These are phyloP conservation scores for Dorcoceras hygrometricum DNA, from an alignment of 257 asterid genomes.

Conservation along the genomic window DNA sequence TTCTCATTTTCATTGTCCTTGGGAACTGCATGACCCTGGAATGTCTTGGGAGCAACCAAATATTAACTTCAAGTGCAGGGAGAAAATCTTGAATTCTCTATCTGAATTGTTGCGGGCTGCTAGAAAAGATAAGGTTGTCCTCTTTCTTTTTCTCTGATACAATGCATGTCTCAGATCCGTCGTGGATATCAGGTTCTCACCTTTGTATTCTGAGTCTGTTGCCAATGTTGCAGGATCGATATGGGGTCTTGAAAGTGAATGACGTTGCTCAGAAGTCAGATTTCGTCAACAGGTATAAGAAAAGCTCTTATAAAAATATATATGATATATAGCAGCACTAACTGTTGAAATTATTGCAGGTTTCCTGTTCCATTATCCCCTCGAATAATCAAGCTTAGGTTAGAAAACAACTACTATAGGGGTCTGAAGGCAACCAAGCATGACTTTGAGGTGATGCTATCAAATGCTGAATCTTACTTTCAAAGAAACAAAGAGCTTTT, in stretches of 20 bases:
- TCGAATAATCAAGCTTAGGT: conserved; percentile 55
- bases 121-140: conserved; percentile 55
- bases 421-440: conserved; percentile 54
- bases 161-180: not conserved
- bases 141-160: conserved; percentile 12
- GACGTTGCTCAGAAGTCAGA: conserved; percentile 60
- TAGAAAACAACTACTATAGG: conserved; percentile 70
- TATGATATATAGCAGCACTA: not conserved
- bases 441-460: conserved; percentile 61
- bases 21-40: conserved; percentile 83
- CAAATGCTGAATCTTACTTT: conserved; percentile 57
- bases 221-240: conserved; percentile 59
- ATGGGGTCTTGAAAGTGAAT: conserved; percentile 60
- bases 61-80: conserved; percentile 39
- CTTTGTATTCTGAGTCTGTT: conserved; percentile 21
- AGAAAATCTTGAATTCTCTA: conserved; percentile 40
- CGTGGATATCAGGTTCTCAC: not conserved
- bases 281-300: conserved; percentile 68
- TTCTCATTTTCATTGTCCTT: conserved; percentile 61
- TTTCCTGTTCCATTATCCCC: conserved; percentile 84
- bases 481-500: conserved; percentile 43
- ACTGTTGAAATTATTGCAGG: conserved; percentile 46
- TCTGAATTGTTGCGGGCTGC: conserved; percentile 42
- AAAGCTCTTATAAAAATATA: not conserved
- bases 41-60: conserved; percentile 50